Evolutionary conservation across 108 stramenopile genomes (phyloP).

Genomic region (Aurantiochytrium sp.): DNA sequence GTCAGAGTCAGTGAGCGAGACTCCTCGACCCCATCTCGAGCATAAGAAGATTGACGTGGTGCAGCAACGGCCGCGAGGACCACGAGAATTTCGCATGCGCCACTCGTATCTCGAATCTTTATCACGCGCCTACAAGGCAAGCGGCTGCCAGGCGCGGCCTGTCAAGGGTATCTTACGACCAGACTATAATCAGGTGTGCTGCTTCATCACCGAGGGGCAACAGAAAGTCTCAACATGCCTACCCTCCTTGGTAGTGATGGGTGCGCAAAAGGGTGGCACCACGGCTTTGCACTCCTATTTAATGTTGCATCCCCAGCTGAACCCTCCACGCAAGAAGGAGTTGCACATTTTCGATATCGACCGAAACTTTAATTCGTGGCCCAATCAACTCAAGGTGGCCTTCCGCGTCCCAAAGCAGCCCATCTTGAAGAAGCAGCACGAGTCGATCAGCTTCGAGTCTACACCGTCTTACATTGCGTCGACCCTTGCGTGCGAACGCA

Average conservation of each 20-base stretch:
- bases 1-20: too few relatives aligned
- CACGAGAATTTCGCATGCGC: too few relatives aligned
- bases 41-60: too few relatives aligned
- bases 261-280: constrained; percentile 14
- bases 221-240: neutral
- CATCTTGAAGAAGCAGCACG: neutral
- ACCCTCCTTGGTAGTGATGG: neutral
- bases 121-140: too few relatives aligned
- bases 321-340: neutral
- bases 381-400: neutral
- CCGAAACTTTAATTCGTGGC: neutral
- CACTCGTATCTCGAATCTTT: too few relatives aligned
- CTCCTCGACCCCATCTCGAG: too few relatives aligned
- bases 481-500: neutral
- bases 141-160: too few relatives aligned
- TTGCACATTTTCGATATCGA: neutral
- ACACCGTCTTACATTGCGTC: neutral
- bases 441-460: neutral
- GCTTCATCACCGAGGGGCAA: neutral
- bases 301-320: neutral
- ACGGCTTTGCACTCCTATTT: neutral
- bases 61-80: too few relatives aligned
- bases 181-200: neutral
- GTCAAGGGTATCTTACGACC: too few relatives aligned
- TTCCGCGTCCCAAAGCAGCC: neutral